Evolutionary conservation across 257 asterid genomes (phyloP).

Genomic region (Striga asiatica): DNA sequence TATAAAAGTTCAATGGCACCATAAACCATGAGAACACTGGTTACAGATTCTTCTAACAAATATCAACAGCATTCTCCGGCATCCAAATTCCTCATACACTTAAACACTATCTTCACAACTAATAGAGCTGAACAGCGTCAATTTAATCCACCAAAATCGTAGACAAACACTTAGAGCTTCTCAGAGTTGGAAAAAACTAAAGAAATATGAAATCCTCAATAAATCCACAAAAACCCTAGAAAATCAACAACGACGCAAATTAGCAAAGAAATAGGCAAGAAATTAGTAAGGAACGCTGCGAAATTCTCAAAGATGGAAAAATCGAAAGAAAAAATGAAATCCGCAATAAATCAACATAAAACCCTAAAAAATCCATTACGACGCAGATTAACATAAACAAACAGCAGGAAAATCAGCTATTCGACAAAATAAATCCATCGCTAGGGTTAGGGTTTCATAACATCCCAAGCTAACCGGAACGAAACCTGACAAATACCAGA

Average conservation of each 20-base stretch:
- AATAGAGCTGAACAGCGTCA: neutral
- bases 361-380: conserved; percentile 18
- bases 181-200: no score
- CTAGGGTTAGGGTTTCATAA: conserved; percentile 17
- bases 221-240: no score
- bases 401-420: neutral
- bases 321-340: neutral
- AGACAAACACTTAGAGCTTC: no score
- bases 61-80: neutral
- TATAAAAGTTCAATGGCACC: neutral
- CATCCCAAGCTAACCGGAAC: neutral
- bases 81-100: neutral
- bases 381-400: neutral
- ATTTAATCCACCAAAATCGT: neutral
- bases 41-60: neutral
- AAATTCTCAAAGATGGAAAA: neutral
- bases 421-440: neutral
- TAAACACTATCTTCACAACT: conserved; percentile 3
- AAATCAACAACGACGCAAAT: no score
- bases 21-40: neutral
- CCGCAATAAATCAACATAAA: neutral
- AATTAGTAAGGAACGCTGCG: neutral
- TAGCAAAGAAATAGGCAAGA: neutral
- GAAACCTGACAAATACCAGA: neutral
- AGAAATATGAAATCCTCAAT: no score